Evolutionary conservation across 2,329 filamentous ascomycete genomes (phyloP), one percentile per base, ranked within the genome.

Genomic region (Hypoxylon sp.): DNA sequence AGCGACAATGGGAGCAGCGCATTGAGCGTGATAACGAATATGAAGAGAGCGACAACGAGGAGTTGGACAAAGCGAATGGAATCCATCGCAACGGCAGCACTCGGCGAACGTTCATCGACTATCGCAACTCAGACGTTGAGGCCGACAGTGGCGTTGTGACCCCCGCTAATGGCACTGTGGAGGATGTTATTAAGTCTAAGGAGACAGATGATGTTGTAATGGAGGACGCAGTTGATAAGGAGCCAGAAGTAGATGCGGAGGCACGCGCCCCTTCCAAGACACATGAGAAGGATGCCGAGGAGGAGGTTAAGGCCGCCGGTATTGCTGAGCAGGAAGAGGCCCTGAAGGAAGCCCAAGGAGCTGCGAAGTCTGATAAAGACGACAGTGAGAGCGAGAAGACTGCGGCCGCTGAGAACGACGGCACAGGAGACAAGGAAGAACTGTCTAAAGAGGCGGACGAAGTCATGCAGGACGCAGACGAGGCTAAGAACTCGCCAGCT

Each of bases 1-100:
- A 96, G 78, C 90, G 93, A 36, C 88, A 90, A 69, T 94, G 92
- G 84, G 95, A 98, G 70, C 90, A 94, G 79, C 90, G 87, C 52
- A 86, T 93, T 25, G 87, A 90, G 58, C 89, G 92, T 63, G 89
- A 93, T 6, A 92, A 92, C 73, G 95, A 98, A 76, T 88, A 94
- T 46, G 92, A 94, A 65, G 92, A 96, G 46, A 97, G 93, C 70
- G 94, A 97, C 67, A 93, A 97, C 65, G 95, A 98, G 74, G 93
- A 97, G 10, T 88, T 93, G 79, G 87, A 87, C 45, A 84, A 84
- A 45, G 86, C 87, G 38, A 93, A 96, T 72, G 95, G 94, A 14
- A 86, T 94, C 43, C 90, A 87, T 56, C 80, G 80, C 32, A 85
- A 82, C 30, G 84, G 81, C 28, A 82, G 80, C 60, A 83, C 83